Evolutionary conservation across 305 asterid species (phyloP), one percentile per base, ranked within the genome.

Genomic region (Rubia balearica): DNA sequence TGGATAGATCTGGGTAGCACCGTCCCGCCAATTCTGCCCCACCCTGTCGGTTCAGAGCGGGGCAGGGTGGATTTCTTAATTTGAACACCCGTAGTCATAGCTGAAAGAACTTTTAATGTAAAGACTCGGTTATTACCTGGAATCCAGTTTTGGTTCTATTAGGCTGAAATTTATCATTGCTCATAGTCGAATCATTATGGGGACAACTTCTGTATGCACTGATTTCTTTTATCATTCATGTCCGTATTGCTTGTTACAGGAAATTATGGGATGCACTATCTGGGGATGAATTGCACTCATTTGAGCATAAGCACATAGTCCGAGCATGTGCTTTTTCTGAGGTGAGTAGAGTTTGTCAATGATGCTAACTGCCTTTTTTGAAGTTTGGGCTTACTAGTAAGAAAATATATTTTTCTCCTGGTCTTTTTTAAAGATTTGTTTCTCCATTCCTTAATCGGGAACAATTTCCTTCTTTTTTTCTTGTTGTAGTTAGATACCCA

Each of bases 291-390:
- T 77, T 93, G 82, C 96, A 89, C 70, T 91, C 98, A 0, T 93
- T 93, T 81, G 96, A 90, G 80, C 98, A 93, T 88, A 93, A 93
- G 82, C 98, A 93, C 83, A 93, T 93, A 48, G 98, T 91, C 72
- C 92, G 98, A 59, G 77, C 98, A 38, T 89, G 98, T 74, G 87
- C 98, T 43, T 93, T 93, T 81, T 90, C 98, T 43, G 96, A 93
- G 97, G 98, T 92, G 36, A 19, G 27, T 40, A 46, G 8, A 38
- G 68, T 38, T 64, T 40, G 12, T 13, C 3, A 40, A 13, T 62
- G 45, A 62, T 38, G 68, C 7, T n/a, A 7, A 0, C 8, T 62
- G 22, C 17, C 41, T n/a, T 48, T 0, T 27, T 57, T 61, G 62
- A n/a, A 11, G 16, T 70, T 60, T 33, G 7, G n/a, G 7, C 16